Evolutionary conservation across 495 filamentous ascomycete species (phyloP), one percentile per base, ranked within the genome.

Genomic region (Annulohypoxylon nitens): DNA sequence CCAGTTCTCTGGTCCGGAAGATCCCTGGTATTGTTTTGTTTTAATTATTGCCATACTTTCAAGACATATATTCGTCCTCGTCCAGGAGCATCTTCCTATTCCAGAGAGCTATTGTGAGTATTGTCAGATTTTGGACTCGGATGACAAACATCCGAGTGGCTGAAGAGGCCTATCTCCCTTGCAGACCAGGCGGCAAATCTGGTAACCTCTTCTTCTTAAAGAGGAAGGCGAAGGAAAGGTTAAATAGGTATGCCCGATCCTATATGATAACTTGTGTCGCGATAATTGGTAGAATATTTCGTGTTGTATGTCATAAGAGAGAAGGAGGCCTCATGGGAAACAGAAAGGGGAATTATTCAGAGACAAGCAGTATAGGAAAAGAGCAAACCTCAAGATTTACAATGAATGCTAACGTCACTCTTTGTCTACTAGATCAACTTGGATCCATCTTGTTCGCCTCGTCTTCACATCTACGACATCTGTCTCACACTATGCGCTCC

Each of bases 1-100:
- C 69, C 69, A 69, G 67, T 70, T 68, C 69, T 63, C 73, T 72
- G 73, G 73, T 70, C 47, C 73, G 64, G 73, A 65, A 65, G 64
- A 72, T 72, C 73, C 69, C 69, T 72, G 73, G 39, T 50, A 16
- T 48, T 53, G 67, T 66, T 71, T 71, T 75, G 58, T 67, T 60
- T 75, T 70, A 34, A 75, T 75, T 74, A 18, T 33, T 70, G 47
- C 36, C 51, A 60, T 60, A 63, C 18, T 53, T 55, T 64, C 37
- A 26, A 67, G 67, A 67, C 67, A 63, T 47, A 41, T 34, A 53
- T 48, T 50, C n/a, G 54, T 53, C 25, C n/a, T 57, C 63, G 25
- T 30, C 34, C 18, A 48, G 23, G 25, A 60, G 20, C 33, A 12
- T 26, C 48, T 36, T 62, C 37, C 26, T 59, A 59, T 12, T 67